A percentile compares a stretch with the other conserved stretches of the same genome.
These are phyloP conservation scores for Schizosaccharomyces pombe DNA, from an alignment of 805 yeast genomes.

Conservation along the genomic window DNA sequence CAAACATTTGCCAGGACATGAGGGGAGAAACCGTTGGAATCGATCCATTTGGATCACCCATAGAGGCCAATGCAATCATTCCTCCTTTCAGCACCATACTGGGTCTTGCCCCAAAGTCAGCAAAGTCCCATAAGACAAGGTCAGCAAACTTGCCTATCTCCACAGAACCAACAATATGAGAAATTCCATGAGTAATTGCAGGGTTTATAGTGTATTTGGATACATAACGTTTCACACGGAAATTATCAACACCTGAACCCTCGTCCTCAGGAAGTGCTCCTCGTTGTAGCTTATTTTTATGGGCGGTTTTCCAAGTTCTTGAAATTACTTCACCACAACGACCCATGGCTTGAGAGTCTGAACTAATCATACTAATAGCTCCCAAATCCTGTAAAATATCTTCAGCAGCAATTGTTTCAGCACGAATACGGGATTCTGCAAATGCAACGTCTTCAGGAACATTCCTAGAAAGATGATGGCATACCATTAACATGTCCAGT, in stretches of 20 bases:
- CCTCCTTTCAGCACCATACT: conserved; percentile 4
- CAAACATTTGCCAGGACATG: neutral
- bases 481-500: conserved; percentile 5
- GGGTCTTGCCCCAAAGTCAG: conserved; percentile 4
- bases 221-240: conserved; percentile 5
- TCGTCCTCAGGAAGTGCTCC: conserved; percentile 4
- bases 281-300: conserved; percentile 3
- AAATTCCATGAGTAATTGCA: conserved; percentile 2
- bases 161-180: conserved; percentile 1
- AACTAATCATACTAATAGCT: conserved; percentile 5
- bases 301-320: conserved; percentile 5
- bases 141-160: conserved; percentile 5
- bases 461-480: conserved; percentile 3
- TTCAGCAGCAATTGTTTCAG: conserved; percentile 5
- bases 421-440: conserved; percentile 5
- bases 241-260: conserved; percentile 3
- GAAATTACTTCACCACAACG: conserved; percentile 5
- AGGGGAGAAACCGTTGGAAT: conserved; percentile 4
- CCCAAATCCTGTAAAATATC: conserved; percentile 6
- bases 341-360: conserved; percentile 6
- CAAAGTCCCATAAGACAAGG: conserved; percentile 2
- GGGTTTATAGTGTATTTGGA: conserved; percentile 5
- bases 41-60: conserved; percentile 5
- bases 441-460: conserved; percentile 5
- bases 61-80: conserved; percentile 3